Percentiles rank a stretch among this genome's conserved stretches.
These are phyloP conservation scores for Leccinum pellstonianum DNA, from an alignment of 768 basidiomycete genomes.

Conservation along the genomic window DNA sequence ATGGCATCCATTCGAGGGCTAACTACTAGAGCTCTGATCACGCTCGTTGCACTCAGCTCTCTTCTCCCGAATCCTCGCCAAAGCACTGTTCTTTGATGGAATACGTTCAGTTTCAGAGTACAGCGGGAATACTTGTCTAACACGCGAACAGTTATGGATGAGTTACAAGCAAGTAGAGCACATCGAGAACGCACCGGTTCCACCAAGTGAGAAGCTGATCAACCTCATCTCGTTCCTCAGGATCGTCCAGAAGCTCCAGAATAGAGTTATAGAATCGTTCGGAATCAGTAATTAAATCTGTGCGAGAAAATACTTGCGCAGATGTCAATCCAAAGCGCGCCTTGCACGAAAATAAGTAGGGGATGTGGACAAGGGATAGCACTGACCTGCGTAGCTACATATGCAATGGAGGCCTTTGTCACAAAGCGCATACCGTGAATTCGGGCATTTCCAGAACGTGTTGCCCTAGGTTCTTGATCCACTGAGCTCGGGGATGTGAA, in stretches of 20 bases:
- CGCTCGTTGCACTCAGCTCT: neutral
- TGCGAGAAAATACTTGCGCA: slow-evolving; percentile 3
- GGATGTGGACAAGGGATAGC: neutral
- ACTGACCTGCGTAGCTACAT: neutral
- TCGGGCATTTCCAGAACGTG: neutral
- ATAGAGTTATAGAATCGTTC: slow-evolving; percentile 4
- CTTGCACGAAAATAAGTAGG: neutral
- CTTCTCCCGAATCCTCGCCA: neutral
- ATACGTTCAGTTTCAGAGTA: neutral
- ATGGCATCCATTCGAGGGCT: neutral
- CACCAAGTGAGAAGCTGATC: neutral
- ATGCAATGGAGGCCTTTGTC: neutral
- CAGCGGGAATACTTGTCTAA: neutral
- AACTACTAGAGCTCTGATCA: neutral
- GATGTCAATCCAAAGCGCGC: neutral
- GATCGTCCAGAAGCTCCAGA: neutral
- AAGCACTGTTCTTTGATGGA: neutral
- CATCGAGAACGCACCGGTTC: neutral
- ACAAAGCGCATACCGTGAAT: neutral
- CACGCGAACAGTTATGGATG: neutral
- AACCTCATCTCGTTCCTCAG: neutral
- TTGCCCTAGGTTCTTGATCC: neutral
- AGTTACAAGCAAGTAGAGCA: neutral
- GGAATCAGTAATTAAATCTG: neutral
- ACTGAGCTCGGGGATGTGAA: neutral